Base-by-base conservation (phyloP, 2,329 filamentous ascomycete species). In the Corinectria fuckeliana region DNA sequence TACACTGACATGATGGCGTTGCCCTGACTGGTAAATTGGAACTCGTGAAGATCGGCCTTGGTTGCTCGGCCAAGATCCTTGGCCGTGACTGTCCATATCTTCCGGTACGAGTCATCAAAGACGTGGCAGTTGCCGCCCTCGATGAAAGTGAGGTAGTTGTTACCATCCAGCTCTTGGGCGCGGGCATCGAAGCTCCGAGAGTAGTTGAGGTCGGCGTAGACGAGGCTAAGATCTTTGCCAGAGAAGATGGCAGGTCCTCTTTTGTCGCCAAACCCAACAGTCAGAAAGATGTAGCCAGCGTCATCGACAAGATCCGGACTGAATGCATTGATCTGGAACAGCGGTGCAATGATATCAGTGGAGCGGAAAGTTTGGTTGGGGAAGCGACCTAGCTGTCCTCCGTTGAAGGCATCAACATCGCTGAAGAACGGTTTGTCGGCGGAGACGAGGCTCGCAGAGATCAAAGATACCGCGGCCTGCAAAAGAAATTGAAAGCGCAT, bases 261-360 rank as follows among this genome's bases (percentile, higher is more conserved):
- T 45, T 64, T 67, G 13, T 58, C 57, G 18, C 26, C 49, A 14
- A 64, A 51, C 16, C 67, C 62, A 8, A 67, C 23, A 9, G 66
- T 50, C 2, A 69, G 21, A 36, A 69, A 68, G 16, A 69, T 50
- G 32, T 67, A 69, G 2, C 62, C 64, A 3, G 63, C 58, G 13
- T 45, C 49, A 44, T 68, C 66, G 14, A 69, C 56, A 16, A 60
- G 62, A 23, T 55, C 56, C 3, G 56, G 57, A 14, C 60, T 38
- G 39, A 68, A 67, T 5, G 57, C 54, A n/a, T 62, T 68, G 57
- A 68, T 50, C 26, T 68, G 66, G 11, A 69, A 69, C 7, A 69
- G 18, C 11, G 66, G 66, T 20, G 66, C 66, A 8, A 69, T 42
- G 10, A 53, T 39, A 36, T 65, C 34, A 3, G 64, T 67, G 14